These are phyloP conservation scores for Acorus gramineus DNA, from an alignment of 106 monocot genomes.

Conservation along the genomic window DNA sequence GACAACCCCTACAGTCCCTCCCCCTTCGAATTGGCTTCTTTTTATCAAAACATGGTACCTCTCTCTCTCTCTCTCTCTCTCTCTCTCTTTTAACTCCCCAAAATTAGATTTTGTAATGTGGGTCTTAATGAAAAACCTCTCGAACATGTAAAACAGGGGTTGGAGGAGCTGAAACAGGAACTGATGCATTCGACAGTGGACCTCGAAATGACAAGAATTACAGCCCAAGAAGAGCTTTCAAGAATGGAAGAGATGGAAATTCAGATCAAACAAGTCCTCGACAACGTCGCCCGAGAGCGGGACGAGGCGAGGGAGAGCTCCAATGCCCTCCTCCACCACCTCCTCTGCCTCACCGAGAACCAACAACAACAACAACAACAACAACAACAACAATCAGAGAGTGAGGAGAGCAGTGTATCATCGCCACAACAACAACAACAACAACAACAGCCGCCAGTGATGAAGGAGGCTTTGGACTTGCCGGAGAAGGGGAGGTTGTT, in stretches of 20 bases:
- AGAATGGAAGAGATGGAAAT: slow-evolving; percentile 5
- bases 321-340: slow-evolving; percentile 3
- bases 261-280: slow-evolving; percentile 7
- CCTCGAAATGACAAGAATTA: slow-evolving; percentile 7
- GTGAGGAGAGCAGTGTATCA: slow-evolving; percentile 10
- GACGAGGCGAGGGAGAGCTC: slow-evolving; percentile 11
- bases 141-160: neutral
- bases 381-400: neutral
- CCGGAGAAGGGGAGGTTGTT: slow-evolving; percentile 23
- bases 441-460: neutral
- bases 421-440: neutral
- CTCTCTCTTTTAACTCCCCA: too few relatives aligned
- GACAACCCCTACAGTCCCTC: too few relatives aligned
- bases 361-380: neutral
- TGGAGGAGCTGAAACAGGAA: slow-evolving; percentile 9
- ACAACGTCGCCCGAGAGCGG: slow-evolving; percentile 1
- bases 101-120: too few relatives aligned
- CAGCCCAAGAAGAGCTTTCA: slow-evolving; percentile 6
- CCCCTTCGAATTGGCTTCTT: too few relatives aligned
- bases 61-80: too few relatives aligned
- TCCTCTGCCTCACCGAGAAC: slow-evolving; percentile 3
- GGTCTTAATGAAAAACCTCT: too few relatives aligned
- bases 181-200: slow-evolving; percentile 6
- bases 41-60: too few relatives aligned
- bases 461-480: neutral